Conservation (phyloP, 164 flowering plant species). For the Litsea cubeba region DNA sequence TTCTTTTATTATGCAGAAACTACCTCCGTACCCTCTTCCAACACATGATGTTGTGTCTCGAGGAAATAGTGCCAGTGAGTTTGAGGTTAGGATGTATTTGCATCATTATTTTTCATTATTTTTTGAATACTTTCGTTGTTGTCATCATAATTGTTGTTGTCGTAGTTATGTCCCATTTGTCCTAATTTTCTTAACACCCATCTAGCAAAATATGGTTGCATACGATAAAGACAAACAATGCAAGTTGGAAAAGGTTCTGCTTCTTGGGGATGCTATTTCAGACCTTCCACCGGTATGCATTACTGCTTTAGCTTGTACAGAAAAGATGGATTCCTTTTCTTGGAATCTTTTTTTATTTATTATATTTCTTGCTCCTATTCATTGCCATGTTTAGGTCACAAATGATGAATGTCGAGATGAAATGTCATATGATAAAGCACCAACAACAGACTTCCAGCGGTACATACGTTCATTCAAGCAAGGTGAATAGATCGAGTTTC, state of each 20-base stretch:
- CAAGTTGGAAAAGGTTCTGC: constrained; percentile 35
- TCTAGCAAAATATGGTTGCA: constrained; percentile 46
- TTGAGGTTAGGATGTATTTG: constrained; percentile 44
- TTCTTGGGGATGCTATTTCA: constrained; percentile 68
- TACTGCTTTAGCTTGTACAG: not conserved
- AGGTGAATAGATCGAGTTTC: constrained; percentile 32
- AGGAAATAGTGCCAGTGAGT: constrained; percentile 48
- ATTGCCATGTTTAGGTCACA: constrained; percentile 33
- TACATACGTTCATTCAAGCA: constrained; percentile 34
- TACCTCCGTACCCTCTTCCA: constrained; percentile 80
- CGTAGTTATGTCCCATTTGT: no score
- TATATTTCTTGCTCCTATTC: not conserved
- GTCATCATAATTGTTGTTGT: no score
- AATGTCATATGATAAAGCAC: constrained; percentile 17
- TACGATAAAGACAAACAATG: constrained; percentile 28
- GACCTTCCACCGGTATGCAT: constrained; percentile 65
- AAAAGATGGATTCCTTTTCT: not conserved
- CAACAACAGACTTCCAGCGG: not conserved
- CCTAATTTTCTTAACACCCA: no score
- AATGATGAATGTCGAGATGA: constrained; percentile 60
- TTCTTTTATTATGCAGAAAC: constrained; percentile 30
- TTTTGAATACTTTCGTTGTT: no score
- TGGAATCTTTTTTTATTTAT: not conserved
- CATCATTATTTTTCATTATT: no score
- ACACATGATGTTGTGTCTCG: constrained; percentile 63